Evolutionary conservation across 1,139 yeast species (phyloP), one percentile per base, ranked within the genome.

Genomic region (Pichia sp.): DNA sequence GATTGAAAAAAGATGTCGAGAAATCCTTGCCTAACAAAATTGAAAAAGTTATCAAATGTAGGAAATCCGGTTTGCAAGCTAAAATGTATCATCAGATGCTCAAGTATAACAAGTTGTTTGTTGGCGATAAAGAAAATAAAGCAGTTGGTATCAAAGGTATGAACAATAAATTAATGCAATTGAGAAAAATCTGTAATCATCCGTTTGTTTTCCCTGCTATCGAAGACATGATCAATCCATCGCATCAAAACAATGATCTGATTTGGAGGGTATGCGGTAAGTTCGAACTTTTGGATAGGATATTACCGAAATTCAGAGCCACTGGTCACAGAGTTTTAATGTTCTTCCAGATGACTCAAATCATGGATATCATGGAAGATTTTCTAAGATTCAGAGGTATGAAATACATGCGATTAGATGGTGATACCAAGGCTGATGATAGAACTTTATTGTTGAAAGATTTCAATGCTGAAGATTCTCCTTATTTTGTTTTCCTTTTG

Each of bases 351-450:
- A 93, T 93, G 99, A 93, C 99, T 0, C 96, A 90, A 68, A 90
- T 93, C 56, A 93, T 93, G 99, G 97, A 93, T 70, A 93, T 93
- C 58, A 93, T 93, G 97, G 99, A 93, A 72, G 99, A 93, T 73
- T 93, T 85, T 69, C 72, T 93, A 68, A 79, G 97, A 60, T 79
- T 81, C 69, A 78, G 84, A 59, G 87, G 82, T 31, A 73, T 90
- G 78, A 82, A 84, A 65, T 93, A 92, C 65, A 76, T 93, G 77
- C 83, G 99, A 68, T 79, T 93, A 59, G 99, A 93, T 73, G 99
- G 99, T 75, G 80, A 85, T 32, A 93, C 99, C 0, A 93, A 92
- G 67, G 92, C 98, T 0, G 99, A 93, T 62, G 97, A 92, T 62
- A 86, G 99, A 73, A 88, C 92, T 31, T 86, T 77, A 43, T 79